phyloP scores from a whole-genome alignment of 805 yeast species.

The Saccharomycopsis fibuligera region DNA sequence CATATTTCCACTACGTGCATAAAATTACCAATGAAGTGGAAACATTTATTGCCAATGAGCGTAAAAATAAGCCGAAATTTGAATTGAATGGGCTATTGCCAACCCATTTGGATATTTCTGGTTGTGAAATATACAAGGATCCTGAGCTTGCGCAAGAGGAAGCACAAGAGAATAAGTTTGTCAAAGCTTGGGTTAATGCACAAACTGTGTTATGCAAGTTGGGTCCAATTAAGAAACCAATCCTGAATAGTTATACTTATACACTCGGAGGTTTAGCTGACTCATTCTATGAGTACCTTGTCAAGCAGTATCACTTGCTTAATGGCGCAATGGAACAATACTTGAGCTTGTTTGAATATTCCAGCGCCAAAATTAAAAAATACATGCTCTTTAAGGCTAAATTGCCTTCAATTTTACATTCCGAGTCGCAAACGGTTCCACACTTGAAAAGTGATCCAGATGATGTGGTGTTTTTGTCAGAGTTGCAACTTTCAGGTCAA shows the following conservation, averaged over 20 bases:
- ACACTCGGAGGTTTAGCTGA: conserved; percentile 39
- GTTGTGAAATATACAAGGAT: conserved; percentile 38
- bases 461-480: conserved; percentile 21
- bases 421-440: conserved; percentile 15
- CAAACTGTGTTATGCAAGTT: conserved; percentile 31
- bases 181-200: conserved; percentile 31
- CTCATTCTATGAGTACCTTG: conserved; percentile 43
- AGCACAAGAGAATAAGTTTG: conserved; percentile 16
- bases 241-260: conserved; percentile 20
- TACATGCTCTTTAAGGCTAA: conserved; percentile 40
- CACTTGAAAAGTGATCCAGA: conserved; percentile 20
- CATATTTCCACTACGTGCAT: conserved; percentile 44
- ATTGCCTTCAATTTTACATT: conserved; percentile 29
- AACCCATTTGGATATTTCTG: conserved; percentile 41
- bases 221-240: conserved; percentile 21
- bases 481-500: conserved; percentile 24
- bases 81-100: conserved; percentile 40
- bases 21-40: conserved; percentile 36
- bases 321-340: conserved; percentile 35
- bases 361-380: conserved; percentile 34
- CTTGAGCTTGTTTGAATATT: conserved; percentile 27
- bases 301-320: conserved; percentile 41
- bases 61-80: conserved; percentile 28
- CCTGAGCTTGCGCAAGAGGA: conserved; percentile 28
- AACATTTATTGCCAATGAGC: conserved; percentile 18